phyloP scores from a whole-genome alignment of 2,329 filamentous ascomycete species.

The Talaromyces piceae region DNA sequence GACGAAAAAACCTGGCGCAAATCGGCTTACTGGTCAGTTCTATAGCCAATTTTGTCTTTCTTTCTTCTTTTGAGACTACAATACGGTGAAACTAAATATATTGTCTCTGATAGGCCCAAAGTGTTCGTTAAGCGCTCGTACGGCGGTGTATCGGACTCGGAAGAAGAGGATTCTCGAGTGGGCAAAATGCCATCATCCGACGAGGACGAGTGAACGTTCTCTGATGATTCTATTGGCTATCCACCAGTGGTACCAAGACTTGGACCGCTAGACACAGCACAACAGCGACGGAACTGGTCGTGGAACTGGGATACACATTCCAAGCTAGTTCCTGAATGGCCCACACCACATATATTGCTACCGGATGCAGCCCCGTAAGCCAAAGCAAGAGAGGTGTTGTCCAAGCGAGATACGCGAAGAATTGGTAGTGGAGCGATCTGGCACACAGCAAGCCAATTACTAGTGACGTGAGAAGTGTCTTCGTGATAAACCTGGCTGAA shows the following conservation, averaged over 20 bases:
- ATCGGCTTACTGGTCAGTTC: constrained; percentile 68
- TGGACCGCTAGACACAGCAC: constrained; percentile 64
- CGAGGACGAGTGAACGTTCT: constrained; percentile 57
- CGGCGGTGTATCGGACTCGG: constrained; percentile 61
- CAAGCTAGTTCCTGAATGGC: constrained; percentile 81
- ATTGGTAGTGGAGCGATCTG: constrained; percentile 87
- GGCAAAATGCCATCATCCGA: constrained; percentile 81
- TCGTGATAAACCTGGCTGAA: constrained; percentile 66
- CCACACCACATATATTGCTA: constrained; percentile 64
- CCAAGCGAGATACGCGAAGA: constrained; percentile 89
- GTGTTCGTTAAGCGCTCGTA: constrained; percentile 64
- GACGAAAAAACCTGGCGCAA: constrained; percentile 92
- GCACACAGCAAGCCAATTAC: constrained; percentile 77
- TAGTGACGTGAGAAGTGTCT: constrained; percentile 67
- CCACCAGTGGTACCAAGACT: constrained; percentile 54
- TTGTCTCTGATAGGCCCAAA: constrained; percentile 54
- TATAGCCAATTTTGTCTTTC: no score
- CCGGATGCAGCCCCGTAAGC: constrained; percentile 62
- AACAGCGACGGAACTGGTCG: constrained; percentile 56
- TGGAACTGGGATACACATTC: constrained; percentile 85
- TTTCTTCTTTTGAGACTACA: neutral
- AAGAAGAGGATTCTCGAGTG: constrained; percentile 70
- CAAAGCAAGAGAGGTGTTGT: constrained; percentile 80
- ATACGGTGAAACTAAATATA: neutral
- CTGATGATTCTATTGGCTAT: constrained; percentile 1